These are phyloP conservation scores for Euphorbia pulcherrima DNA, from an alignment of 345 rosid genomes.

Conservation along the genomic window DNA sequence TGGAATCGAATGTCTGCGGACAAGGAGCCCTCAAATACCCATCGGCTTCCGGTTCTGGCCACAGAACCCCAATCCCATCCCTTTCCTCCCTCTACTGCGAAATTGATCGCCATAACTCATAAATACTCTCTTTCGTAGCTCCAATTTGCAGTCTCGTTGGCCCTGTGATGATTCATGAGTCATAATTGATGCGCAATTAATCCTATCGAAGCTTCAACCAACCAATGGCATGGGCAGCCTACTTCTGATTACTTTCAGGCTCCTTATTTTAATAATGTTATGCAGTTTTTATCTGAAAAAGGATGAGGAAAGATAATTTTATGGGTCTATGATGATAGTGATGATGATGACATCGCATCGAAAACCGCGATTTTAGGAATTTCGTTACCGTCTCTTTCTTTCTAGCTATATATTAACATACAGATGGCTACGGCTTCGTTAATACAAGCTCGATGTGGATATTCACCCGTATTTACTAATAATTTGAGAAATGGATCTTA, in stretches of 20 bases:
- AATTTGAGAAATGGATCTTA: slow-evolving; percentile 25
- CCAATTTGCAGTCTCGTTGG: too few relatives aligned
- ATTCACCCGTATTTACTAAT: slow-evolving; percentile 26
- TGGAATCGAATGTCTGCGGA: too few relatives aligned
- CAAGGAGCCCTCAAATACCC: too few relatives aligned
- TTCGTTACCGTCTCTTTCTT: background rate
- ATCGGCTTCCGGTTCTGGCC: too few relatives aligned
- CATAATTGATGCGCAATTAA: background rate
- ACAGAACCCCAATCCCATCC: too few relatives aligned
- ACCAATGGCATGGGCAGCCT: background rate
- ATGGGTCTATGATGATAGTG: background rate
- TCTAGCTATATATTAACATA: slow-evolving; percentile 1
- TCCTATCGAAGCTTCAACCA: background rate
- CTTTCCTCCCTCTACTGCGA: too few relatives aligned
- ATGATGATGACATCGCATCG: slow-evolving; percentile 13
- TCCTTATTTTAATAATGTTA: background rate
- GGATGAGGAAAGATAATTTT: background rate
- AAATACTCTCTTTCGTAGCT: too few relatives aligned
- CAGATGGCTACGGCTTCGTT: slow-evolving; percentile 45
- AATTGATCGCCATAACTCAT: too few relatives aligned
- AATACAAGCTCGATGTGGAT: slow-evolving; percentile 41
- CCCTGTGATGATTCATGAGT: too few relatives aligned
- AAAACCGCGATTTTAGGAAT: slow-evolving; percentile 13
- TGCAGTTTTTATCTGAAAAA: background rate
- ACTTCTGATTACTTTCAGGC: too few relatives aligned